Percentiles rank a stretch among this genome's conserved stretches.
Evolutionary conservation across 2,329 filamentous ascomycete species (phyloP).

Genomic region (Saccharata proteae): DNA sequence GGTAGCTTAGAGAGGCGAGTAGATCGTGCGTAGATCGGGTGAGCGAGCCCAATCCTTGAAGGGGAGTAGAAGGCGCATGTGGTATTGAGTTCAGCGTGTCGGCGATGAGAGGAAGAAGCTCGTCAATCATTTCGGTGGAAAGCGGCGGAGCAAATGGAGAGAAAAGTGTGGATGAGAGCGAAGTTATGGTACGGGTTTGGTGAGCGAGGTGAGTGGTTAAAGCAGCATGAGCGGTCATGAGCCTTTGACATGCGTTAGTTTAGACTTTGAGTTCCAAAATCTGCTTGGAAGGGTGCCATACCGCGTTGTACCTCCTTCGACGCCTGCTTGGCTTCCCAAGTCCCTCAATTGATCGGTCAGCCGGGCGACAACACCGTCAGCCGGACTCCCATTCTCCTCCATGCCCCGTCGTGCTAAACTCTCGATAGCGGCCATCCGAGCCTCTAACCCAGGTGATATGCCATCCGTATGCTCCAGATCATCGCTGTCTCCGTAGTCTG

Average conservation of each 20-base stretch:
- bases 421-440: conserved; percentile 61
- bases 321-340: conserved; percentile 58
- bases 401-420: conserved; percentile 50
- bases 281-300: too few species aligned
- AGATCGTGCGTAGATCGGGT: conserved; percentile 56
- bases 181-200: conserved; percentile 64
- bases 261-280: conserved; percentile 5
- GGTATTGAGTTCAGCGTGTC: conserved; percentile 57
- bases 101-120: conserved; percentile 55
- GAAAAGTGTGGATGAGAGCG: conserved; percentile 58
- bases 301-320: conserved; percentile 63
- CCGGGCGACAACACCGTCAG: conserved; percentile 55
- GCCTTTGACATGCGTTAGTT: conserved; percentile 29
- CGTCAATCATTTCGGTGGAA: conserved; percentile 53
- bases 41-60: conserved; percentile 55
- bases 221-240: conserved; percentile 65
- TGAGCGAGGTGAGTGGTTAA: conserved; percentile 62
- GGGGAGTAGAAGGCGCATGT: conserved; percentile 48
- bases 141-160: conserved; percentile 55
- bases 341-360: conserved; percentile 59
- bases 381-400: conserved; percentile 52
- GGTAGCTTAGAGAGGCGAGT: conserved; percentile 66
- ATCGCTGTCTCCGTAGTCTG: conserved; percentile 58
- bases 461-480: conserved; percentile 55
- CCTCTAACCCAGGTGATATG: conserved; percentile 53